Base-by-base conservation (phyloP, 164 flowering plant species). In the Litsea cubeba region DNA sequence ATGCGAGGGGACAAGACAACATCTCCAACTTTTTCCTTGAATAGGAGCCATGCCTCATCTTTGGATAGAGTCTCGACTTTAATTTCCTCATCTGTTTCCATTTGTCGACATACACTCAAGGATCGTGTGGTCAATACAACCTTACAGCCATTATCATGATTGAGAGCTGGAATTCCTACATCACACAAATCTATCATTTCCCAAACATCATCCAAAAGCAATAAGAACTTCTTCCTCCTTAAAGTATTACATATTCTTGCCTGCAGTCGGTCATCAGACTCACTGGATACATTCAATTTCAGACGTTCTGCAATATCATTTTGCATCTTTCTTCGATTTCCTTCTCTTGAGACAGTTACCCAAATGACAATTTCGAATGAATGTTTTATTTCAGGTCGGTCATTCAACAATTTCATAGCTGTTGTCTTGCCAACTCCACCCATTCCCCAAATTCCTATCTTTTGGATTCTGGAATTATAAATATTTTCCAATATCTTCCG, bases 391-490 rank as follows among this genome's bases (percentile, higher is more conserved):
- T 40, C 18, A 15, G 24, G 14, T 2, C n/a, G 26, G 18, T 40
- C 17, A 12, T 40, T 40, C 71, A 68, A 68, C 12, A 17, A 23
- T 50, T 50, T 22, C 72, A 70, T 51, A 1, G 50, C n/a, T 5
- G 62, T 70, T 17, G 72, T 70, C 26, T 70, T 70, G 4, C 72
- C 72, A 12, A 70, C 32, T 23, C 72, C 72, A 3, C 72, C 72
- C 72, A 70, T 50, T 12, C 71, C 71, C 71, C 71, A 68, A 20
- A 46, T n/a, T 7, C 54, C 54, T 8, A 68, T 68, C 54, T 46
- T 68, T n/a, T n/a, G 8, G 5, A 68, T 68, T 40, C 28, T 10
- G 24, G 12, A 12, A 18, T 40, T 20, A n/a, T 23, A 6, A 2
- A n/a, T 46, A 20, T 7, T 5, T 40, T 10, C 26, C 17, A 69